Evolutionary conservation across 192 early-diverging fungal genomes (phyloP).

Genomic region (Physocladia obscura): DNA sequence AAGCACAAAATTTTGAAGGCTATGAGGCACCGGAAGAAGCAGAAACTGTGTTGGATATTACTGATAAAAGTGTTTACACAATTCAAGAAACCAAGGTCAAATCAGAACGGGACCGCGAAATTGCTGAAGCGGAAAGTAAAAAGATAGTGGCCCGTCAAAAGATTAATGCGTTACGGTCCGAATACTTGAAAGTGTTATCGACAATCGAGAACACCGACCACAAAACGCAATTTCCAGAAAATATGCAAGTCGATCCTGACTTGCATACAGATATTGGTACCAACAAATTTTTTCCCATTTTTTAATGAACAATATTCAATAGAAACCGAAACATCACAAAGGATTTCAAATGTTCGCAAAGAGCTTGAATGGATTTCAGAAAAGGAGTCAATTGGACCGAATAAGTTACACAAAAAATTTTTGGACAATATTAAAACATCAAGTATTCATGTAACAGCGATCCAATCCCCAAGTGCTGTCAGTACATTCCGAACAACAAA

Average conservation of each 20-base stretch:
- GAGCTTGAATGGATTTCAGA: constrained; percentile 62
- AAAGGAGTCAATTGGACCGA: constrained; percentile 52
- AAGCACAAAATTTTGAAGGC: too few species aligned
- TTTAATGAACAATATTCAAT: not conserved
- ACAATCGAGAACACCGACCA: constrained; percentile 47
- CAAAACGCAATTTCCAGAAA: not conserved
- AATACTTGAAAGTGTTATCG: constrained; percentile 47
- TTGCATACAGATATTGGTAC: constrained; percentile 47
- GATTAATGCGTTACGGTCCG: constrained; percentile 50
- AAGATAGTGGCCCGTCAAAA: constrained; percentile 53
- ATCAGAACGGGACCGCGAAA: constrained; percentile 56
- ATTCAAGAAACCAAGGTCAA: constrained; percentile 64
- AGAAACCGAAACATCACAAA: constrained; percentile 45
- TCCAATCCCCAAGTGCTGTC: constrained; percentile 38
- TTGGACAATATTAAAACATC: constrained; percentile 55
- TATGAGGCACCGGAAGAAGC: constrained; percentile 6
- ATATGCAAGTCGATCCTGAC: constrained; percentile 51
- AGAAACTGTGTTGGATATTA: constrained; percentile 49
- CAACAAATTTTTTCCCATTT: not conserved
- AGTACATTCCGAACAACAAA: constrained; percentile 54
- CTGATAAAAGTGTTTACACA: constrained; percentile 50
- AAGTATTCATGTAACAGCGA: constrained; percentile 41
- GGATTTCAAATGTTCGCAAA: constrained; percentile 44
- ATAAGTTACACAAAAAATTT: constrained; percentile 57
- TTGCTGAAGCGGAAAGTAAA: constrained; percentile 52